Percentiles rank a stretch among this genome's conserved stretches.
These are phyloP conservation scores for Tuber umbilicatum DNA, from an alignment of 495 filamentous ascomycete species.

Conservation along the genomic window DNA sequence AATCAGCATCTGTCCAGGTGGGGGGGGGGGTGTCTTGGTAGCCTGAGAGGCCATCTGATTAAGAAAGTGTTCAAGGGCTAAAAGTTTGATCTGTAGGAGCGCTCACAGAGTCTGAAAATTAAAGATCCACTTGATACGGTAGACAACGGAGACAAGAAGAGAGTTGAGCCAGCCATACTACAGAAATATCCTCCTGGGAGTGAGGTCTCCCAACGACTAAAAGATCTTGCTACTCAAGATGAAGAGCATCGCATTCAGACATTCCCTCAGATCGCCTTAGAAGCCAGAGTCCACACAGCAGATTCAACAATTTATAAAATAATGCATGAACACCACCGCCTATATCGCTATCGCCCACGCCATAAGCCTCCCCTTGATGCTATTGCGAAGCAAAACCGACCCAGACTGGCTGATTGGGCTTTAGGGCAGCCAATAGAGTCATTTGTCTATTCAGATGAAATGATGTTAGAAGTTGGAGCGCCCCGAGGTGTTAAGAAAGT, in stretches of 20 bases:
- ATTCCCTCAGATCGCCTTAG: neutral
- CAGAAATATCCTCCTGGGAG: no score
- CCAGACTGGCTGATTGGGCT: neutral
- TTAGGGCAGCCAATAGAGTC: neutral
- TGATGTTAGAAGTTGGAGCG: no score
- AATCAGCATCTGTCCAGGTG: no score
- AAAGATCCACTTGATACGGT: neutral
- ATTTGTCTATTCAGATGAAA: neutral
- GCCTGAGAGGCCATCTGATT: constrained; percentile 8
- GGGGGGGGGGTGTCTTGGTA: no score
- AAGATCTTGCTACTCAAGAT: no score
- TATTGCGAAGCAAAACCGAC: neutral
- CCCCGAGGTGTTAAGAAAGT: no score
- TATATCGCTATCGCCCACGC: neutral
- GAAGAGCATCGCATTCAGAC: neutral
- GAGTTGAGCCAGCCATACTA: no score
- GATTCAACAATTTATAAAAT: neutral
- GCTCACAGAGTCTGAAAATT: neutral
- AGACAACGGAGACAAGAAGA: no score
- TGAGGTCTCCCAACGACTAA: no score
- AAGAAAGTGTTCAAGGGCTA: neutral
- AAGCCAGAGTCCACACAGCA: neutral
- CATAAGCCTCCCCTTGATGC: neutral
- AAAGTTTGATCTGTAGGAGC: neutral
- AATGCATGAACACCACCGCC: neutral